Conservation (phyloP, 805 yeast species). For the Ogataea siamensis region DNA sequence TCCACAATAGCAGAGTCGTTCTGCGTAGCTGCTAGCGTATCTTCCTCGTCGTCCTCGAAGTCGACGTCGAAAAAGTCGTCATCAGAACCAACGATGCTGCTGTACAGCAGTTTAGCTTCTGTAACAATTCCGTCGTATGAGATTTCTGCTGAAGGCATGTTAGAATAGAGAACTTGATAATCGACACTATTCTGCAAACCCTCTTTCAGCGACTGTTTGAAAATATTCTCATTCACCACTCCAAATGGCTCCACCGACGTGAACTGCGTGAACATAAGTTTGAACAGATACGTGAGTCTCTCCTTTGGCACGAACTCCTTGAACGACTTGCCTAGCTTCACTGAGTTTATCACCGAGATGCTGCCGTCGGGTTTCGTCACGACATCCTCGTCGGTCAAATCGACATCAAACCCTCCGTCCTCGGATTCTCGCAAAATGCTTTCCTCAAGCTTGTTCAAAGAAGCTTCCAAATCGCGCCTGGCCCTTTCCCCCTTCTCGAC, state of each 20-base stretch:
- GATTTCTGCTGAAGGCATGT: slow-evolving; percentile 78
- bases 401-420: slow-evolving; percentile 52
- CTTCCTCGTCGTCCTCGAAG: slow-evolving; percentile 89
- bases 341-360: slow-evolving; percentile 70
- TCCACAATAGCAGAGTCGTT: slow-evolving; percentile 38
- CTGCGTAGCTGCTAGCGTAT: slow-evolving; percentile 16
- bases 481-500: slow-evolving; percentile 69
- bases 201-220: slow-evolving; percentile 32
- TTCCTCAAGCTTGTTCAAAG: slow-evolving; percentile 74
- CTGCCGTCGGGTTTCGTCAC: slow-evolving; percentile 52
- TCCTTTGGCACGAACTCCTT: slow-evolving; percentile 82
- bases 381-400: slow-evolving; percentile 53
- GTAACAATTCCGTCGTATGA: slow-evolving; percentile 89
- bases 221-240: slow-evolving; percentile 43
- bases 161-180: slow-evolving; percentile 46
- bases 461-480: slow-evolving; percentile 74
- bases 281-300: slow-evolving; percentile 58
- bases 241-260: slow-evolving; percentile 57
- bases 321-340: slow-evolving; percentile 81
- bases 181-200: slow-evolving; percentile 37
- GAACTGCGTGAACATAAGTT: slow-evolving; percentile 59
- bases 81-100: slow-evolving; percentile 81
- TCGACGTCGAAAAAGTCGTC: slow-evolving; percentile 97
- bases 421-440: slow-evolving; percentile 79
- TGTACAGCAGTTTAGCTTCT: slow-evolving; percentile 73